Evolutionary conservation across 1,284 basidiomycete species (phyloP).

Genomic region (Tilletia indica): DNA sequence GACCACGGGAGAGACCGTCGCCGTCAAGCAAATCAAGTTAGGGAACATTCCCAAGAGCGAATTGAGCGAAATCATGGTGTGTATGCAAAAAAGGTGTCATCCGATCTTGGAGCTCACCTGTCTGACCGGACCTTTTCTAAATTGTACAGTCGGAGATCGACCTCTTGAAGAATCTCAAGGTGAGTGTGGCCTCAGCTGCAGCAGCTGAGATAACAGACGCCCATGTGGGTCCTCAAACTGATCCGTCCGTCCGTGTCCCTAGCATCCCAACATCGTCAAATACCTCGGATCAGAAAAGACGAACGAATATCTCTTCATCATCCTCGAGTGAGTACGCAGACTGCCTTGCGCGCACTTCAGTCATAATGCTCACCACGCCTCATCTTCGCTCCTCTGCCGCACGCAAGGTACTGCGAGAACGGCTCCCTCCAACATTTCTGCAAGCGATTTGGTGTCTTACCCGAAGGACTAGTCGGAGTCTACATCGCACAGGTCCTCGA

Average conservation of each 20-base stretch:
- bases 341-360: background rate
- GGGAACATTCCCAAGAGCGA: conserved; percentile 88
- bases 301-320: conserved; percentile 88
- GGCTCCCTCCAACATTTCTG: conserved; percentile 91
- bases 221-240: too few species aligned
- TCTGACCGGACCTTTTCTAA: background rate
- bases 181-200: conserved; percentile 1
- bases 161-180: conserved; percentile 88
- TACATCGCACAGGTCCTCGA: conserved; percentile 81
- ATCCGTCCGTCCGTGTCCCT: background rate
- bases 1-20: conserved; percentile 69
- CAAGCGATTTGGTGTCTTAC: conserved; percentile 97
- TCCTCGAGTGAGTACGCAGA: conserved; percentile 70
- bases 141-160: conserved; percentile 82
- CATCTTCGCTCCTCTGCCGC: conserved; percentile 20
- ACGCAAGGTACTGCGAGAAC: conserved; percentile 85
- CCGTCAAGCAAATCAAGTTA: conserved; percentile 63
- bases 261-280: conserved; percentile 87
- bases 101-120: too few species aligned
- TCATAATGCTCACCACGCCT: background rate
- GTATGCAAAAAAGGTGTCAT: conserved; percentile 33
- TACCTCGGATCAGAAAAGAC: conserved; percentile 98
- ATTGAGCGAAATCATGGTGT: conserved; percentile 92
- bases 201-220: background rate
- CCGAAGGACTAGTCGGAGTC: conserved; percentile 89